phyloP scores from a whole-genome alignment of 1,139 yeast genomes.

The Diutina siamensis region DNA sequence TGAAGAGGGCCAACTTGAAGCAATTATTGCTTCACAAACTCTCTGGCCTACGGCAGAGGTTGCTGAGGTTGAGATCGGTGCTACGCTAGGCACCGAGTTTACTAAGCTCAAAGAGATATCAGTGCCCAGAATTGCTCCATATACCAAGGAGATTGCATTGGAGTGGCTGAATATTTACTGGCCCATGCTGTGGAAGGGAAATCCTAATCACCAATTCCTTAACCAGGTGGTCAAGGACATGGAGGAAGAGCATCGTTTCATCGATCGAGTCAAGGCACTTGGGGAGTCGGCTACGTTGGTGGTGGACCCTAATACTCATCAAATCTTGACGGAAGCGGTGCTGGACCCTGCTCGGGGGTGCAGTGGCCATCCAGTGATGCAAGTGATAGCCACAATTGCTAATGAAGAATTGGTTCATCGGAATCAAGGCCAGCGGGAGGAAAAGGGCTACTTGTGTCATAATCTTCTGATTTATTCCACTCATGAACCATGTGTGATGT shows the following conservation, averaged over 20 bases:
- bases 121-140: conserved; percentile 40
- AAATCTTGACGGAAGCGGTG: background rate
- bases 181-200: conserved; percentile 94
- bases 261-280: background rate
- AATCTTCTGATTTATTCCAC: conserved; percentile 73
- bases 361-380: conserved; percentile 63
- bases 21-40: background rate
- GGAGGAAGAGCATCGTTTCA: conserved; percentile 23
- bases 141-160: conserved; percentile 48
- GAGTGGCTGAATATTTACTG: conserved; percentile 61
- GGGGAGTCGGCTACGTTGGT: conserved; percentile 14
- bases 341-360: conserved; percentile 23
- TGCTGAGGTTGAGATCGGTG: background rate
- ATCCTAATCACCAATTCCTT: conserved; percentile 68
- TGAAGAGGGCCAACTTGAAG: background rate
- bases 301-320: conserved; percentile 10
- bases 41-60: background rate
- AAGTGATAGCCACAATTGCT: conserved; percentile 54
- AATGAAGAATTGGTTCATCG: too few species aligned
- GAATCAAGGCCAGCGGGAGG: conserved; percentile 6
- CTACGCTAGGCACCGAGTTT: background rate
- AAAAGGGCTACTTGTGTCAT: conserved; percentile 53
- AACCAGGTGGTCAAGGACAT: conserved; percentile 41
- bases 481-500: conserved; percentile 96
- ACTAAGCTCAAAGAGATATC: background rate